These are phyloP conservation scores for Inga leiocalycina DNA, from an alignment of 306 rosid genomes.

Conservation along the genomic window DNA sequence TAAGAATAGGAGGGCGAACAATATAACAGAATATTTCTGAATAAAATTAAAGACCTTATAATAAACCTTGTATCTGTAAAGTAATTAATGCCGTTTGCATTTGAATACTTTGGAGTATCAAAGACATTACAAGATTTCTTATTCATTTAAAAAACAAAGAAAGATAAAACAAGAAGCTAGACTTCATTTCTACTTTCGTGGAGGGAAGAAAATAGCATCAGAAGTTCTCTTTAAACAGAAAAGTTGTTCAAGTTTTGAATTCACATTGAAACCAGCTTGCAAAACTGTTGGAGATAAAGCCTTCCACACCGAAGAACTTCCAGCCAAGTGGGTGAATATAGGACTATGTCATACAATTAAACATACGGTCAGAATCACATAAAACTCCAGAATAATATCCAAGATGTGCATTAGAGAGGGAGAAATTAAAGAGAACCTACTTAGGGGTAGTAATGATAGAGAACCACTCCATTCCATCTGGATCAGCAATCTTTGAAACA, in stretches of 20 bases:
- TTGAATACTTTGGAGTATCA: too few species aligned
- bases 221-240: neutral
- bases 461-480: neutral
- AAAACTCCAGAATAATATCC: too few species aligned
- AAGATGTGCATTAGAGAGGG: too few species aligned
- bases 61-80: too few species aligned
- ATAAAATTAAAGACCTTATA: too few species aligned
- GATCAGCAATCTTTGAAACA: neutral
- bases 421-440: neutral
- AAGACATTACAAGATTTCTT: too few species aligned
- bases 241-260: neutral
- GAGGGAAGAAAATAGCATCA: slow-evolving; percentile 1
- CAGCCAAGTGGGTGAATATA: neutral
- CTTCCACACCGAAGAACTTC: neutral
- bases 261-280: neutral
- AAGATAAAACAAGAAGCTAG: too few species aligned
- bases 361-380: neutral
- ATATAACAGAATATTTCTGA: too few species aligned
- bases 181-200: neutral
- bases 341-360: neutral
- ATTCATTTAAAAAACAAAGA: too few species aligned
- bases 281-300: neutral
- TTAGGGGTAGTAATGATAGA: neutral
- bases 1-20: too few species aligned
- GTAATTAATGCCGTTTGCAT: too few species aligned